Evolutionary conservation across 805 yeast species (phyloP).

Genomic region (Ogataea paraovalis): DNA sequence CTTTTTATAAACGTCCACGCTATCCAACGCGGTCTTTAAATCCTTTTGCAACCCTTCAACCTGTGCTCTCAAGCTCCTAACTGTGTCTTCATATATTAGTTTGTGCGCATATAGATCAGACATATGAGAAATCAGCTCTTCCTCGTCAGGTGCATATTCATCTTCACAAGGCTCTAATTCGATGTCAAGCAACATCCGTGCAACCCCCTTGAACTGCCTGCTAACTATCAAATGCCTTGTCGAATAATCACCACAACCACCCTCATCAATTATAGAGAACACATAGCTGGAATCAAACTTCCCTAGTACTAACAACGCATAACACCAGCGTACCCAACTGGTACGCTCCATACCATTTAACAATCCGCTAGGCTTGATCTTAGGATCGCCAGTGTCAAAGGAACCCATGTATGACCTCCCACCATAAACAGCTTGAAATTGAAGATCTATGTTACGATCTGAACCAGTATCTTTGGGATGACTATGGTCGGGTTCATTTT

Average conservation of each 20-base stretch:
- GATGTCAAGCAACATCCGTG: slow-evolving; percentile 13
- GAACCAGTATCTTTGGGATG: no score
- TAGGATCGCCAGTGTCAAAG: background rate
- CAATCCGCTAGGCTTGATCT: background rate
- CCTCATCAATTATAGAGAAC: background rate
- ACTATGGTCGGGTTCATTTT: no score
- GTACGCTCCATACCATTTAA: background rate
- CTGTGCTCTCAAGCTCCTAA: slow-evolving; percentile 2
- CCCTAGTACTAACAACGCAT: background rate
- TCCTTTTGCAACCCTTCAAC: slow-evolving; percentile 6
- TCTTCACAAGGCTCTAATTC: slow-evolving; percentile 4
- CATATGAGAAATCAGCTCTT: slow-evolving; percentile 7
- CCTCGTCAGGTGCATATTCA: slow-evolving; percentile 2
- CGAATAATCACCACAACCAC: background rate
- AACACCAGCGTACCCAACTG: background rate
- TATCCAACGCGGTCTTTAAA: background rate
- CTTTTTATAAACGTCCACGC: background rate
- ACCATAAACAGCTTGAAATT: background rate
- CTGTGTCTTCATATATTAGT: slow-evolving; percentile 6
- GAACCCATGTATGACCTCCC: background rate
- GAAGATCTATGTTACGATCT: no score
- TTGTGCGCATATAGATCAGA: slow-evolving; percentile 12
- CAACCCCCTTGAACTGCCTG: slow-evolving; percentile 5
- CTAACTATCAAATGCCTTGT: background rate
- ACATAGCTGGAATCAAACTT: background rate